Percentiles rank a stretch among this genome's conserved stretches.
phyloP scores from a whole-genome alignment of 192 early-diverging fungal species.

The Backusella parvicylindrica region DNA sequence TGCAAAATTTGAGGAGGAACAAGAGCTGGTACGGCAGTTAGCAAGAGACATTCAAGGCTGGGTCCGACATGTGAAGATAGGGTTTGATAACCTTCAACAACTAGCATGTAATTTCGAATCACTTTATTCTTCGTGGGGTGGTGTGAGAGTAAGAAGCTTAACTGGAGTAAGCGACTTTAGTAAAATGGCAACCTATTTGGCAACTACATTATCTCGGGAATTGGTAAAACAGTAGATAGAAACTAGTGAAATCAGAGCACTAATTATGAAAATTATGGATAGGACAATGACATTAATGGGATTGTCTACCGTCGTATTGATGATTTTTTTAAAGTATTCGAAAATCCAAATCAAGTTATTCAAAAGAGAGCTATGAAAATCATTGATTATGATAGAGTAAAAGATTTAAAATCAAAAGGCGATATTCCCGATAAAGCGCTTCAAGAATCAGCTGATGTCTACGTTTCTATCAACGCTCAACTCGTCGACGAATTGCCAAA shows the following conservation, averaged over 20 bases:
- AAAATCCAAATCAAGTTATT: conserved; percentile 66
- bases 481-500: conserved; percentile 69
- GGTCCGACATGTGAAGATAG: conserved; percentile 12
- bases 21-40: conserved; percentile 12
- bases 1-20: conserved; percentile 12
- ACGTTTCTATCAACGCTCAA: conserved; percentile 66
- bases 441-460: conserved; percentile 65
- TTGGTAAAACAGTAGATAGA: conserved; percentile 13
- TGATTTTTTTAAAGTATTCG: conserved; percentile 46
- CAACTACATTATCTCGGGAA: conserved; percentile 33
- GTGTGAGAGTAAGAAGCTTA: conserved; percentile 10
- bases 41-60: conserved; percentile 15
- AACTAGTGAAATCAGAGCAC: background rate
- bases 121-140: conserved; percentile 39
- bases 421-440: conserved; percentile 67
- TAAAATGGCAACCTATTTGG: conserved; percentile 28
- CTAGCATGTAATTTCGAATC: conserved; percentile 2
- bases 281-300: conserved; percentile 14
- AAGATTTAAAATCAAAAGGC: conserved; percentile 55
- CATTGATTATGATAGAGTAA: conserved; percentile 72
- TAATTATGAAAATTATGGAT: background rate
- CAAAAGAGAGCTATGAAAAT: conserved; percentile 71
- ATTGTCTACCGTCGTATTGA: conserved; percentile 35
- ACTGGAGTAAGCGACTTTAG: conserved; percentile 29
- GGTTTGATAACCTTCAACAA: background rate